Conservation (phyloP, 208 protist genomes). For the Baffinella frigidus region DNA sequence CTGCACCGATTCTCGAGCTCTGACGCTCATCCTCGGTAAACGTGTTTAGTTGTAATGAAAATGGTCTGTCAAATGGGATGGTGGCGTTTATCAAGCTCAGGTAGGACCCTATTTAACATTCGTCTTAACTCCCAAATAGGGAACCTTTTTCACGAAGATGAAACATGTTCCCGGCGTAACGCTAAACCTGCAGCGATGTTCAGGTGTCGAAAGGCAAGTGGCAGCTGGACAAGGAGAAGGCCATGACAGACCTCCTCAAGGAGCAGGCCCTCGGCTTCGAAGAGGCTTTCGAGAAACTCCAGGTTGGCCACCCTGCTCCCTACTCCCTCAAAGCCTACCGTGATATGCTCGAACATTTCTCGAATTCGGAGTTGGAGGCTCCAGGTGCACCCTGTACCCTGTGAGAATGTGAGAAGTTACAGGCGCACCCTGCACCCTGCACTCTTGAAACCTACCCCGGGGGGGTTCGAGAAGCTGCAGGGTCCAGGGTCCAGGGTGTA, state of each 20-base stretch:
- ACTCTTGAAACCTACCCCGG: too few species aligned
- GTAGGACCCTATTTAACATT: not conserved
- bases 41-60: not conserved
- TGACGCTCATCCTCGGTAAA: too few species aligned
- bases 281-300: conserved; percentile 54
- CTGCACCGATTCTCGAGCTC: too few species aligned
- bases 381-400: too few species aligned
- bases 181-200: not conserved
- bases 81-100: not conserved
- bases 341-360: too few species aligned
- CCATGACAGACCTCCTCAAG: conserved; percentile 50
- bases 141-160: not conserved
- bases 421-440: too few species aligned
- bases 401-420: too few species aligned
- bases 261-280: conserved; percentile 50
- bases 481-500: too few species aligned
- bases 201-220: conserved; percentile 46
- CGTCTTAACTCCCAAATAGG: not conserved
- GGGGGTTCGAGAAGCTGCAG: too few species aligned
- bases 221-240: conserved; percentile 59
- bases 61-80: not conserved
- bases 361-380: too few species aligned
- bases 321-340: too few species aligned
- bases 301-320: not conserved
- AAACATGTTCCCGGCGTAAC: not conserved